These are phyloP conservation scores for Betula pendula DNA, from an alignment of 306 rosid species.

Conservation along the genomic window DNA sequence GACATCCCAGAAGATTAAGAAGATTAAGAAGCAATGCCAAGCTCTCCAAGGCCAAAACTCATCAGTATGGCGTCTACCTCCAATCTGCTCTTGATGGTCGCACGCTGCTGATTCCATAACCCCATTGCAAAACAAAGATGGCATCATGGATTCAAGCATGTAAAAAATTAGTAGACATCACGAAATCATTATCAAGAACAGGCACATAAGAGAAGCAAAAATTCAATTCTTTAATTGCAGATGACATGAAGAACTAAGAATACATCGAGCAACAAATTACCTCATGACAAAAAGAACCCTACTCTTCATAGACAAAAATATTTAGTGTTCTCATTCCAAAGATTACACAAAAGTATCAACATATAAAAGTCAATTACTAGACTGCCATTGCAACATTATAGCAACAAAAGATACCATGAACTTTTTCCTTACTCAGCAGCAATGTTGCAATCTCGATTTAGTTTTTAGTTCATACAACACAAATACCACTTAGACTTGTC, in stretches of 20 bases:
- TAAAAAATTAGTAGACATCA: background rate
- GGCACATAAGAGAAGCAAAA: background rate
- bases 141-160: too few species aligned
- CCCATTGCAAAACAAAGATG: conserved; percentile 66
- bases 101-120: conserved; percentile 73
- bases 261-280: background rate
- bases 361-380: background rate
- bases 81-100: conserved; percentile 92
- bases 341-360: background rate
- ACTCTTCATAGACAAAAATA: too few species aligned
- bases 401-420: too few species aligned
- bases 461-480: too few species aligned
- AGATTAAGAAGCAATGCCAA: conserved; percentile 19
- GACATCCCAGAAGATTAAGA: conserved; percentile 10
- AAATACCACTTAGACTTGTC: too few species aligned
- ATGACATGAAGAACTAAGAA: background rate
- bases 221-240: background rate
- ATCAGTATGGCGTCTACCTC: conserved; percentile 93
- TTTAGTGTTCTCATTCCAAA: background rate
- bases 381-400: background rate
- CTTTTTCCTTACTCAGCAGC: too few species aligned
- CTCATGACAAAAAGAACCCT: background rate
- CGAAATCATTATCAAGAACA: background rate
- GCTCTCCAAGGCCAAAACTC: conserved; percentile 7
- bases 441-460: too few species aligned